Conservation (phyloP, 495 filamentous ascomycete species). For the Talaromyces wortmannii region DNA sequence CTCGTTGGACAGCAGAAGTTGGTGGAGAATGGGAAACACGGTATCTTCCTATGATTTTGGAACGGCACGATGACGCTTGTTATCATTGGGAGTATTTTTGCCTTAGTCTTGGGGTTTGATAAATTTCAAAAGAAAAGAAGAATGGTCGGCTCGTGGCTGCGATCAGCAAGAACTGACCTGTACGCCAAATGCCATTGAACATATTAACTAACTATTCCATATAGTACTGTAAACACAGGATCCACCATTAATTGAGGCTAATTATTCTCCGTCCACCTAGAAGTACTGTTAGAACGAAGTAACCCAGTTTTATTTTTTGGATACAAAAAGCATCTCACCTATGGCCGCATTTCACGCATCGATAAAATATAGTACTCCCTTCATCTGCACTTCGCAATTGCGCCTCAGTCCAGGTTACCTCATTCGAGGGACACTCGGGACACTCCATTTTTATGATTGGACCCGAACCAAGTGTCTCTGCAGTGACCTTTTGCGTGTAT, state of each 20-base stretch:
- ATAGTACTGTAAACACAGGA: too few relatives aligned
- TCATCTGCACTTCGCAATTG: constrained; percentile 80
- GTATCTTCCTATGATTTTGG: neutral
- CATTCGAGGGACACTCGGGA: constrained; percentile 62
- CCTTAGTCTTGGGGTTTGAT: neutral
- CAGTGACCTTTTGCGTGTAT: constrained; percentile 62
- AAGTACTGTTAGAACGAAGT: neutral
- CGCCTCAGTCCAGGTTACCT: constrained; percentile 66
- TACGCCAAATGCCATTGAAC: too few relatives aligned
- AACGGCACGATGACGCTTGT: neutral
- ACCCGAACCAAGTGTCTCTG: constrained; percentile 61
- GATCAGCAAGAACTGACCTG: too few relatives aligned
- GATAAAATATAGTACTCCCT: constrained; percentile 73
- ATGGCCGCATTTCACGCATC: constrained; percentile 60
- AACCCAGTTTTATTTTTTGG: neutral
- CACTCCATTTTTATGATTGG: constrained; percentile 59
- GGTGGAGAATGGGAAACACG: neutral
- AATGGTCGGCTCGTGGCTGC: too few relatives aligned
- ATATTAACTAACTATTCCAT: too few relatives aligned
- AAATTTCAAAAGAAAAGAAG: too few relatives aligned
- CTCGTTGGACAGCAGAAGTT: constrained; percentile 5
- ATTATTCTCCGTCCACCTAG: constrained; percentile 9
- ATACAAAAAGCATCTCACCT: constrained; percentile 41
- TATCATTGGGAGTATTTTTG: neutral
- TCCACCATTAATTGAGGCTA: too few relatives aligned